Evolutionary conservation across 441 rosid species (phyloP).

Genomic region (Corymbia citriodora): DNA sequence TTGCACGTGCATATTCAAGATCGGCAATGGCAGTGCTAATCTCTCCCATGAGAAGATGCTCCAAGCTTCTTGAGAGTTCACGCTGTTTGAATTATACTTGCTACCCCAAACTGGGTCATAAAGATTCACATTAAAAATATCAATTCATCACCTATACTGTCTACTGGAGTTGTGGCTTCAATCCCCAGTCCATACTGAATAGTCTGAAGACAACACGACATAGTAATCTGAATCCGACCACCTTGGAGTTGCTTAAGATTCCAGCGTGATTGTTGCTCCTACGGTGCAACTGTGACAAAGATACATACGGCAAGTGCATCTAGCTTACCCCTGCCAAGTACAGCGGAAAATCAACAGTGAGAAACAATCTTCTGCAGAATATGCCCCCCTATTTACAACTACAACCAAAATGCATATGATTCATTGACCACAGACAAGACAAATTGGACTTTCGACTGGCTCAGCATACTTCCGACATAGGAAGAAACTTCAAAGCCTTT

Average conservation of each 20-base stretch:
- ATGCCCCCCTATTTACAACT: not conserved
- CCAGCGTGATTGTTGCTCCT: not conserved
- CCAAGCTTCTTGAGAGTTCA: slow-evolving; percentile 21
- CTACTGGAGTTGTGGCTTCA: not conserved
- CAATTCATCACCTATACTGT: not conserved
- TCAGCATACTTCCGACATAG: not conserved
- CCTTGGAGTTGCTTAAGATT: not conserved
- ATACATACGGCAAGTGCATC: not conserved
- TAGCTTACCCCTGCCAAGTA: not conserved
- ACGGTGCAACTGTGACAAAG: not conserved
- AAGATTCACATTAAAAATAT: not conserved
- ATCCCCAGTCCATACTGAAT: not conserved
- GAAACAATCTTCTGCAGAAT: not conserved
- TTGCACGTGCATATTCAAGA: slow-evolving; percentile 45
- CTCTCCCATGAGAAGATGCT: slow-evolving; percentile 43
- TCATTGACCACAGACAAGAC: not conserved
- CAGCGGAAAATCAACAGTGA: not conserved
- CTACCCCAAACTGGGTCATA: not conserved
- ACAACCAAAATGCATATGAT: not conserved
- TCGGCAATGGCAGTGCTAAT: slow-evolving; percentile 41
- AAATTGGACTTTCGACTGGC: not conserved
- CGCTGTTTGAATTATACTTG: not conserved
- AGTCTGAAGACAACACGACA: not conserved
- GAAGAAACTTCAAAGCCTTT: not conserved
- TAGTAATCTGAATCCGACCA: not conserved